Evolutionary conservation across 371 early-diverging fungal genomes (phyloP).

Genomic region (Syncephalastrum contaminatum): DNA sequence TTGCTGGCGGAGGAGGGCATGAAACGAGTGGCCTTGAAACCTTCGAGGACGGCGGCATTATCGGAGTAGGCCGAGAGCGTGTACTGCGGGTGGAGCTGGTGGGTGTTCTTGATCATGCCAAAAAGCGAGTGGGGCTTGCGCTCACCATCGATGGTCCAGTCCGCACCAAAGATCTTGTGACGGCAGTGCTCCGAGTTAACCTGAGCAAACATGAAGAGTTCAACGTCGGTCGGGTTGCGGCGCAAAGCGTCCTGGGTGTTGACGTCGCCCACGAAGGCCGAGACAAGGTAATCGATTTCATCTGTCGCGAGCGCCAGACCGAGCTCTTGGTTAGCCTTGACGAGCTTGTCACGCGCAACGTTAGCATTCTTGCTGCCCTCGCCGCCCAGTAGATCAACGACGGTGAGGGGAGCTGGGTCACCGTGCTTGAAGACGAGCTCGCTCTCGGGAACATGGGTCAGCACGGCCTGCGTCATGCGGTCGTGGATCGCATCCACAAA

Average conservation of each 20-base stretch:
- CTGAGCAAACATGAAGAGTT: conserved; percentile 99
- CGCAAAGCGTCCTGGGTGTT: conserved; percentile 45
- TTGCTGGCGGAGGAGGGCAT: conserved; percentile 47
- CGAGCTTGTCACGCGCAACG: conserved; percentile 64
- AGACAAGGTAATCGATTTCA: conserved; percentile 92
- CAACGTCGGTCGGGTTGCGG: conserved; percentile 96
- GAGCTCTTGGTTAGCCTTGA: conserved; percentile 79
- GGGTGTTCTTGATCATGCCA: conserved; percentile 93
- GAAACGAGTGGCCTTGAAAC: conserved; percentile 73
- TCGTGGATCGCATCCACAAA: conserved; percentile 75
- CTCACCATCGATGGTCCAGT: conserved; percentile 92
- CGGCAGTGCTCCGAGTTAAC: conserved; percentile 99
- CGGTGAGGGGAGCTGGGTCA: conserved; percentile 73
- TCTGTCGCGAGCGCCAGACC: conserved; percentile 93
- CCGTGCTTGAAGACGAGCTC: conserved; percentile 76
- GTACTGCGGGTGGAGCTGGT: conserved; percentile 72
- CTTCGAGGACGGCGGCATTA: conserved; percentile 95
- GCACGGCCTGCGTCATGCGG: conserved; percentile 89
- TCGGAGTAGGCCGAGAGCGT: conserved; percentile 95
- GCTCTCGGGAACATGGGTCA: conserved; percentile 58
- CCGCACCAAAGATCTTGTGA: conserved; percentile 96
- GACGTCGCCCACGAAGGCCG: conserved; percentile 71
- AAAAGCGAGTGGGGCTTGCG: conserved; percentile 82
- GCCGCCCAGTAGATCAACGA: conserved; percentile 59
- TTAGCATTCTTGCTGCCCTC: conserved; percentile 30